phyloP scores from a whole-genome alignment of 331 rosid species.

The Rosa hybrid region DNA sequence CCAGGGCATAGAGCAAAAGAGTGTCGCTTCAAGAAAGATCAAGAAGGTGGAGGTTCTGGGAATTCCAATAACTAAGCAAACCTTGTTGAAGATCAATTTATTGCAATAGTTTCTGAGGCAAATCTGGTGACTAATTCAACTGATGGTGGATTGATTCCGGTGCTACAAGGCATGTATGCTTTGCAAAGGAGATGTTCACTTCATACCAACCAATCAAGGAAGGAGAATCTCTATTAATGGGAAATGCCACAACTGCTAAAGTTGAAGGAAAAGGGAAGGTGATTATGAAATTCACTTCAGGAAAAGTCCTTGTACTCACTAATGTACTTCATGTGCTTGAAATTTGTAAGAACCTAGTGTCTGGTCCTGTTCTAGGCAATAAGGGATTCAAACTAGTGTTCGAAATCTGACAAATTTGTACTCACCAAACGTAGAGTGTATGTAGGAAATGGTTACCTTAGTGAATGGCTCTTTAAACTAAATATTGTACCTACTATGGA shows the following conservation, averaged over 20 bases:
- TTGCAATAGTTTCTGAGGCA: not conserved
- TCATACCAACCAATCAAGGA: no score
- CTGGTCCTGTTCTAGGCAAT: not conserved
- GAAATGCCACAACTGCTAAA: not conserved
- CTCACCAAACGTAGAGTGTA: not conserved
- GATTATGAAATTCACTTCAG: not conserved
- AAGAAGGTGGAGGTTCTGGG: not conserved
- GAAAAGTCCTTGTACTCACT: not conserved
- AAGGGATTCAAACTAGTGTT: not conserved
- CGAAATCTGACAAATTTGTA: not conserved
- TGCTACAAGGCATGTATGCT: not conserved
- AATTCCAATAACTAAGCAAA: not conserved
- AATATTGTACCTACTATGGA: not conserved
- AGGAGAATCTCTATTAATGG: not conserved
- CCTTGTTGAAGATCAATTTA: not conserved
- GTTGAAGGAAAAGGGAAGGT: not conserved
- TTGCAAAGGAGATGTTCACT: not conserved
- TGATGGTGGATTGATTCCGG: not conserved
- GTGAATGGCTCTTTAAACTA: not conserved
- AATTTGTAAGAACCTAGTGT: not conserved
- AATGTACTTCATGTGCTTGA: not conserved
- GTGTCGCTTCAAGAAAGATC: not conserved
- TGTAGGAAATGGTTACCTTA: not conserved
- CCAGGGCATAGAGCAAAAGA: not conserved
- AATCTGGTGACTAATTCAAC: not conserved